Percentiles rank a stretch among this genome's conserved stretches.
These are phyloP conservation scores for Hymenoscyphus fructigenus DNA, from an alignment of 2,329 filamentous ascomycete genomes.

Conservation along the genomic window DNA sequence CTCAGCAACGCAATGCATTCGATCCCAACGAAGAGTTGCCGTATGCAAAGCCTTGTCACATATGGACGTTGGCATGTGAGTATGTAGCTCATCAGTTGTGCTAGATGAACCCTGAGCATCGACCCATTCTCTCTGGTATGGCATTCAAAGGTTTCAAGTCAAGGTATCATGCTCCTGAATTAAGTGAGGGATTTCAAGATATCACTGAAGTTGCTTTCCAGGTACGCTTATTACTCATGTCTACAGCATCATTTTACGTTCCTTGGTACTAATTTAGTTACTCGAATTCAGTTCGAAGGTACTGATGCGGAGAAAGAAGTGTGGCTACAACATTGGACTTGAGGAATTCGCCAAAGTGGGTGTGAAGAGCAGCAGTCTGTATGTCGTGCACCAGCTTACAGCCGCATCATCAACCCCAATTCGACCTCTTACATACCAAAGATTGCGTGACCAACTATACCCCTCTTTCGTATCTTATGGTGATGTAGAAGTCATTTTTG, in stretches of 20 bases:
- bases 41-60: constrained; percentile 10
- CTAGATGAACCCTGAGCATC: constrained; percentile 79
- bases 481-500: constrained; percentile 6
- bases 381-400: constrained; percentile 15
- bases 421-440: constrained; percentile 6
- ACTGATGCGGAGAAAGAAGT: constrained; percentile 62
- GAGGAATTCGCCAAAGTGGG: constrained; percentile 21
- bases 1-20: constrained; percentile 8
- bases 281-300: constrained; percentile 30
- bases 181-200: constrained; percentile 81
- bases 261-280: neutral
- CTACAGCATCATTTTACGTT: neutral
- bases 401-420: constrained; percentile 11
- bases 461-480: constrained; percentile 1
- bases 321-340: constrained; percentile 80
- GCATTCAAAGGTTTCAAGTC: constrained; percentile 77
- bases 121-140: constrained; percentile 69
- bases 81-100: constrained; percentile 6
- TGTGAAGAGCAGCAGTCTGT: neutral
- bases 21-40: constrained; percentile 9
- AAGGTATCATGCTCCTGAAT: constrained; percentile 69
- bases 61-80: constrained; percentile 14
- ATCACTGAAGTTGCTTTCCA: constrained; percentile 73
- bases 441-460: constrained; percentile 4
- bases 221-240: constrained; percentile 41